Evolutionary conservation across 73 alveolate species (phyloP).

Genomic region (Stentor roeselii): DNA sequence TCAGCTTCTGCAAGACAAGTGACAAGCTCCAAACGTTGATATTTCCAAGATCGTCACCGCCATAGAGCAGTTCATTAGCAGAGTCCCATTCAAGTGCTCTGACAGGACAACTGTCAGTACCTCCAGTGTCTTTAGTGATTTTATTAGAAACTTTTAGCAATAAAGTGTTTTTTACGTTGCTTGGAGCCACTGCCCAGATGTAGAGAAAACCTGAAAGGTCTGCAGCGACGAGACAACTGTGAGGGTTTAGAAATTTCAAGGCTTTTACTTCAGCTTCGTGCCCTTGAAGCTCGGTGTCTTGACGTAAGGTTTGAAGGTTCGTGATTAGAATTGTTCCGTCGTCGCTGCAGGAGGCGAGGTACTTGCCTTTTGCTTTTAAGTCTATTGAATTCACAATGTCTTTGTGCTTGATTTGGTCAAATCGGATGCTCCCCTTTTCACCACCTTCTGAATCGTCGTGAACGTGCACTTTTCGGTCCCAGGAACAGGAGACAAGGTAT

Average conservation of each 20-base stretch:
- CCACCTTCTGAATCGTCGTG: conserved; percentile 94
- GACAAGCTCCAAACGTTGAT: conserved; percentile 86
- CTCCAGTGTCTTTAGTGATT: conserved; percentile 77
- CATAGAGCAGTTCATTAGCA: conserved; percentile 64
- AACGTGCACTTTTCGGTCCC: conserved; percentile 90
- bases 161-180: conserved; percentile 76
- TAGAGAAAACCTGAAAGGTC: conserved; percentile 91
- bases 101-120: conserved; percentile 88
- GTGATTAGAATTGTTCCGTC: conserved; percentile 89
- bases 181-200: conserved; percentile 88
- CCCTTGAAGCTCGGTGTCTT: conserved; percentile 81
- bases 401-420: conserved; percentile 85
- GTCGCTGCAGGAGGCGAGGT: conserved; percentile 89
- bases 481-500: conserved; percentile 41
- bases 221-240: conserved; percentile 80
- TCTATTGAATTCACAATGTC: conserved; percentile 77
- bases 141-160: conserved; percentile 73
- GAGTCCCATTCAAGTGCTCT: conserved; percentile 85
- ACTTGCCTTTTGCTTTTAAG: conserved; percentile 62
- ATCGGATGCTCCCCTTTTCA: conserved; percentile 82
- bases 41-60: conserved; percentile 97
- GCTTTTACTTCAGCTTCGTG: conserved; percentile 78
- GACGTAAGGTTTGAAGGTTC: conserved; percentile 85
- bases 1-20: conserved; percentile 66
- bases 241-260: conserved; percentile 82